Conservation (phyloP, 176 grass and related monocot genomes). For the Carex cristatella region DNA sequence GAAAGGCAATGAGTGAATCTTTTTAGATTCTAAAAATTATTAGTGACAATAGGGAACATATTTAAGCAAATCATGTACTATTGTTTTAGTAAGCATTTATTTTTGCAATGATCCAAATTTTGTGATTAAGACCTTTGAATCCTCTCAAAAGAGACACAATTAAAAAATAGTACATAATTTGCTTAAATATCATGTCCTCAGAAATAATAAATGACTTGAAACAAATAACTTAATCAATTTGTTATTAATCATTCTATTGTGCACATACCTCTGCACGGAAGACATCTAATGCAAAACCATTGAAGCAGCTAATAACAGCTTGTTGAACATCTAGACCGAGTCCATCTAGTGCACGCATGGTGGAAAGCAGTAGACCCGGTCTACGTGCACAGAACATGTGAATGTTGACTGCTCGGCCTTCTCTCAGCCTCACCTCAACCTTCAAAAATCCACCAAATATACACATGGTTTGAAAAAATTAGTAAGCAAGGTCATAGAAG, state of each 20-base stretch:
- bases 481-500: not conserved
- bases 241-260: not conserved
- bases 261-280: conserved; percentile 83
- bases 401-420: conserved; percentile 78
- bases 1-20: not conserved
- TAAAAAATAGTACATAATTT: not conserved
- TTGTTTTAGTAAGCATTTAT: not conserved
- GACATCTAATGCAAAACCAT: conserved; percentile 79
- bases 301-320: conserved; percentile 96
- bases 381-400: conserved; percentile 90
- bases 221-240: not conserved
- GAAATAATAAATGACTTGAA: not conserved
- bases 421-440: conserved; percentile 88
- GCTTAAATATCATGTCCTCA: not conserved
- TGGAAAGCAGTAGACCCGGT: conserved; percentile 72
- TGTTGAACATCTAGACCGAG: conserved; percentile 93
- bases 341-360: conserved; percentile 79
- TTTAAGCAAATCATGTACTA: not conserved
- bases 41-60: not conserved
- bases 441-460: conserved; percentile 22
- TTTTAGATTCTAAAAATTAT: not conserved
- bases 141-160: not conserved
- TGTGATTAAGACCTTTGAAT: not conserved
- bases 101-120: not conserved
- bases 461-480: not conserved